Evolutionary conservation across 2,329 filamentous ascomycete species (phyloP).

Genomic region (Eurotiales sp.): DNA sequence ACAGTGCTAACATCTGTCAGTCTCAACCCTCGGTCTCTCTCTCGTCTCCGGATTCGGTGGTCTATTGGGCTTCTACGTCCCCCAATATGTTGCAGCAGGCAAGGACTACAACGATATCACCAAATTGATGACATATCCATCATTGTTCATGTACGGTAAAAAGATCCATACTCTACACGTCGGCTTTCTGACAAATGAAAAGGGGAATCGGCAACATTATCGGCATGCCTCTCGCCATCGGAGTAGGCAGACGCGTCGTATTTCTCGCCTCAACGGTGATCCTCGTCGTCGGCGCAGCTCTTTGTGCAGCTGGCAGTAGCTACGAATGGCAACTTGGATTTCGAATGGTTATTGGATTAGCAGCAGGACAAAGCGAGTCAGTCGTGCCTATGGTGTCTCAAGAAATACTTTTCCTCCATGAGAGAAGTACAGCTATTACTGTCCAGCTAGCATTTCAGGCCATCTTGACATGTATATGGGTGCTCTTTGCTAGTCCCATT

Average conservation of each 20-base stretch:
- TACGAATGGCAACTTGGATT: background rate
- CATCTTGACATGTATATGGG: conserved; percentile 34
- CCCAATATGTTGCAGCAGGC: conserved; percentile 33
- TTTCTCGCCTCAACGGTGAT: conserved; percentile 19
- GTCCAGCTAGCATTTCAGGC: conserved; percentile 42
- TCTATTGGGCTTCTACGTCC: conserved; percentile 41
- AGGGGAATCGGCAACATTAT: conserved; percentile 33
- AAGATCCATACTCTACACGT: background rate
- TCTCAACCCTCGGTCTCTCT: conserved; percentile 37
- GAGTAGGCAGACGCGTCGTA: conserved; percentile 32
- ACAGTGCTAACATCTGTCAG: conserved; percentile 24
- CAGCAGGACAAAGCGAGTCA: conserved; percentile 30
- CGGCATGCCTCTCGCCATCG: conserved; percentile 35
- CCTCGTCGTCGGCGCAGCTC: background rate
- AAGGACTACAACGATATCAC: conserved; percentile 40
- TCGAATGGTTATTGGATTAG: background rate
- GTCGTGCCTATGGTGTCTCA: conserved; percentile 41
- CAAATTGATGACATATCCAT: conserved; percentile 33
- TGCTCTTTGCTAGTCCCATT: conserved; percentile 42
- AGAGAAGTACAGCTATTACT: conserved; percentile 39
- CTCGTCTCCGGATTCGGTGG: conserved; percentile 43
- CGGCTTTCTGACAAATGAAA: background rate
- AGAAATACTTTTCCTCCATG: conserved; percentile 45
- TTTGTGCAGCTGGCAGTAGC: conserved; percentile 1
- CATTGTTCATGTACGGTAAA: conserved; percentile 24